Evolutionary conservation across 2,329 filamentous ascomycete genomes (phyloP).

Genomic region (Ophiostoma angusticollis): DNA sequence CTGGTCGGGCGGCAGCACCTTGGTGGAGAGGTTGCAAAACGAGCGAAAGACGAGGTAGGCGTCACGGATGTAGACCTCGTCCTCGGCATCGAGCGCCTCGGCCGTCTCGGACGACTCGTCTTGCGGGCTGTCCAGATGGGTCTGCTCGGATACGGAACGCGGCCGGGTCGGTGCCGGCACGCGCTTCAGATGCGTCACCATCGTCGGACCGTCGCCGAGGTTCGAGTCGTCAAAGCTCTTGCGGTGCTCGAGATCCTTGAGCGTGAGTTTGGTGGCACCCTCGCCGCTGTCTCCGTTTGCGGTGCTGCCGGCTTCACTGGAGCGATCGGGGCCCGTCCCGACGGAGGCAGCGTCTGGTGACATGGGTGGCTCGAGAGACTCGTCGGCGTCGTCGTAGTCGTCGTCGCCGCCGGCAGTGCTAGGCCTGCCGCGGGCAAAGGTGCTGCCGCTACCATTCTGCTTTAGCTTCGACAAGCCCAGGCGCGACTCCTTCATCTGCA

Average conservation of each 20-base stretch:
- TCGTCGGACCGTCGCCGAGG: constrained; percentile 52
- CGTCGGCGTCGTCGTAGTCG: constrained; percentile 22
- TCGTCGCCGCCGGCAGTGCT: constrained; percentile 16
- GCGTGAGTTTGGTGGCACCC: constrained; percentile 44
- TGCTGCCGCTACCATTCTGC: constrained; percentile 38
- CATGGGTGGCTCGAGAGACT: constrained; percentile 17
- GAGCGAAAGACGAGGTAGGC: constrained; percentile 95
- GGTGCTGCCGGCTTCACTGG: background rate
- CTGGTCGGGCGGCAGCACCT: constrained; percentile 77
- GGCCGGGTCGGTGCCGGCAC: constrained; percentile 21
- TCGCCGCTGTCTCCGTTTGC: constrained; percentile 15
- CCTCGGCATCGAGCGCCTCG: constrained; percentile 57
- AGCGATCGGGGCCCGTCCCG: constrained; percentile 18
- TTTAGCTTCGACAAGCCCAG: constrained; percentile 42
- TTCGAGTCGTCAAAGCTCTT: constrained; percentile 59
- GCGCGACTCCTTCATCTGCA: constrained; percentile 77
- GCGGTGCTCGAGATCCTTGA: constrained; percentile 54
- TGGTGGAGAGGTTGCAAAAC: constrained; percentile 95
- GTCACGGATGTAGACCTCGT: constrained; percentile 94
- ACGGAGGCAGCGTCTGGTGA: constrained; percentile 19
- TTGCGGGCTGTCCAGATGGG: constrained; percentile 38
- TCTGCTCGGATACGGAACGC: constrained; percentile 40
- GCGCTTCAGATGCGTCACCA: constrained; percentile 49
- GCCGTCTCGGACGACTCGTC: constrained; percentile 46
- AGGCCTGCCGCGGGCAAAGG: constrained; percentile 24